A percentile compares a stretch with the other conserved stretches of the same genome.
These are phyloP conservation scores for Caloboletus inedulis DNA, from an alignment of 1,284 basidiomycete genomes.

Conservation along the genomic window DNA sequence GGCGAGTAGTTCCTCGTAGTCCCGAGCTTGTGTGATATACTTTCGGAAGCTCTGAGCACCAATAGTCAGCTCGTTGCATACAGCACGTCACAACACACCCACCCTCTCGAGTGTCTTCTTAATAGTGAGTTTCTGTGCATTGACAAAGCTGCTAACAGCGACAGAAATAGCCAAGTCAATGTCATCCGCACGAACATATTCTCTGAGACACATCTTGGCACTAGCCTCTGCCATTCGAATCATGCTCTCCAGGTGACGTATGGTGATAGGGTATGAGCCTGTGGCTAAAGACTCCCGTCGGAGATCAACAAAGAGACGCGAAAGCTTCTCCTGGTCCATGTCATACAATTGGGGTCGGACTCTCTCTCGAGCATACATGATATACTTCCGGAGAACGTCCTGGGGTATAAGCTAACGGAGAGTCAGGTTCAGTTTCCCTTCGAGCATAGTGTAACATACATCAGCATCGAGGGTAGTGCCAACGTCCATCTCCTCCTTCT, in stretches of 20 bases:
- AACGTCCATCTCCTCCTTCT: slow-evolving; percentile 84
- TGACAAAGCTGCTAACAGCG: slow-evolving; percentile 92
- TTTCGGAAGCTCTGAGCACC: slow-evolving; percentile 83
- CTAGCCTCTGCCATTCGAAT: slow-evolving; percentile 99
- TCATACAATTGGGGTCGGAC: slow-evolving; percentile 91
- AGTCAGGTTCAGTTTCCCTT: slow-evolving; percentile 12
- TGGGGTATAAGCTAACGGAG: slow-evolving; percentile 84
- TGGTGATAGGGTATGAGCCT: slow-evolving; percentile 97
- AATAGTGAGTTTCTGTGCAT: slow-evolving; percentile 96
- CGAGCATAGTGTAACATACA: slow-evolving; percentile 48
- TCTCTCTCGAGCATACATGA: slow-evolving; percentile 97
- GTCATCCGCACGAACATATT: slow-evolving; percentile 94
- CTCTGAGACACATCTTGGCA: slow-evolving; percentile 97
- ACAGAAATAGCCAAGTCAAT: slow-evolving; percentile 98
- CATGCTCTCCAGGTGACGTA: slow-evolving; percentile 98
- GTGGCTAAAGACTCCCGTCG: slow-evolving; percentile 95
- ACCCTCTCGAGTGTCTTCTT: slow-evolving; percentile 97
- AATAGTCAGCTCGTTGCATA: slow-evolving; percentile 17
- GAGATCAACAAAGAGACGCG: slow-evolving; percentile 94
- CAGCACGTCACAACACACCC: slow-evolving; percentile 31
- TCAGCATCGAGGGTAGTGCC: slow-evolving; percentile 88
- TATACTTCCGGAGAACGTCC: slow-evolving; percentile 96
- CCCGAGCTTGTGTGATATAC: slow-evolving; percentile 91
- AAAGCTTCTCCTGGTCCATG: slow-evolving; percentile 93
- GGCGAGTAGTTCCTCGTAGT: slow-evolving; percentile 92